These are phyloP conservation scores for Aplosporella prunicola DNA, from an alignment of 2,329 filamentous ascomycete species.

Conservation along the genomic window DNA sequence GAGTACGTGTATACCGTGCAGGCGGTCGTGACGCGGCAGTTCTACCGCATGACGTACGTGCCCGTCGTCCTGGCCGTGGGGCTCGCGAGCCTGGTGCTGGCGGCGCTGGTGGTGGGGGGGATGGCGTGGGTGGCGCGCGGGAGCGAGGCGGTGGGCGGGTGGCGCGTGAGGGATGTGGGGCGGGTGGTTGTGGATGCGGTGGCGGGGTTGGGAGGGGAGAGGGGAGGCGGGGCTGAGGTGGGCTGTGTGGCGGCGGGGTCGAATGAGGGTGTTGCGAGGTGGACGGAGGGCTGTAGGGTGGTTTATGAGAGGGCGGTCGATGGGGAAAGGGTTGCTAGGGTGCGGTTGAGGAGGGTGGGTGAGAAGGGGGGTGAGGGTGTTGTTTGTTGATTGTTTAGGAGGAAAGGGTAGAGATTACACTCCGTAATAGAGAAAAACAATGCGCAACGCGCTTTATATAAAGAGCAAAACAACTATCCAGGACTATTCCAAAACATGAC, in stretches of 20 bases:
- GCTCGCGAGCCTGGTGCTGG: not conserved
- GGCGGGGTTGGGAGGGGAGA: not conserved
- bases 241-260: not conserved
- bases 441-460: no score
- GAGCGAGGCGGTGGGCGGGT: not conserved
- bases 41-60: not conserved
- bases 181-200: not conserved
- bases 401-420: no score
- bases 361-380: not conserved
- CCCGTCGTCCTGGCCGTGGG: not conserved
- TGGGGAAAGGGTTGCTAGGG: no score
- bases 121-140: not conserved
- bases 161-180: not conserved
- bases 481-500: no score
- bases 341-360: no score
- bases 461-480: no score
- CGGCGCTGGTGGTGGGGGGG: not conserved
- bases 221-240: not conserved
- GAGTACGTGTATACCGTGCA: not conserved
- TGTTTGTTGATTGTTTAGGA: no score
- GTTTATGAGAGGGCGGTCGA: slow-evolving; percentile 1
- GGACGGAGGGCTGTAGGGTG: not conserved
- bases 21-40: not conserved
- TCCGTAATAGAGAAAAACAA: no score
- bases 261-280: not conserved